A percentile compares a stretch with the other conserved stretches of the same genome.
These are phyloP conservation scores for Sugiyamaella paludigena DNA, from an alignment of 1,139 yeast species.

Conservation along the genomic window DNA sequence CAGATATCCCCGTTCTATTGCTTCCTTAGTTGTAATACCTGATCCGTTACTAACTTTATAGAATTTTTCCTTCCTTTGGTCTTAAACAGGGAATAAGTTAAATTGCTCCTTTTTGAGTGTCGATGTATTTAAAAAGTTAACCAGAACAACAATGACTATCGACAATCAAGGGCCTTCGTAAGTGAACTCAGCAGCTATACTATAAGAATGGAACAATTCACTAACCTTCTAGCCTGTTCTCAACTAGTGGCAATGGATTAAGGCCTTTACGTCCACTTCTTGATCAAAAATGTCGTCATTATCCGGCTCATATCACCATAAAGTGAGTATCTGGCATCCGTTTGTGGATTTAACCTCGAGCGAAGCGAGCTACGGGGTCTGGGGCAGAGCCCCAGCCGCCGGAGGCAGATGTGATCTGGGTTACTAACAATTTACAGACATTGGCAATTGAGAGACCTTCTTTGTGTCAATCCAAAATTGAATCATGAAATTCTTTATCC, in stretches of 20 bases:
- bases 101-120: background rate
- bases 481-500: conserved; percentile 48
- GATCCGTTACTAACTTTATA: no score
- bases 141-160: conserved; percentile 10
- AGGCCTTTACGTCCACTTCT: conserved; percentile 22
- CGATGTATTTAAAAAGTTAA: conserved; percentile 1
- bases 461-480: conserved; percentile 46
- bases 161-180: conserved; percentile 16
- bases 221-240: conserved; percentile 7
- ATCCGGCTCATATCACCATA: conserved; percentile 31
- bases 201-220: no score
- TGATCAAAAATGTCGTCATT: conserved; percentile 24
- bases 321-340: conserved; percentile 23
- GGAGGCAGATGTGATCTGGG: no score
- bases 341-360: background rate
- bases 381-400: background rate
- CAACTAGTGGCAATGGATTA: conserved; percentile 4
- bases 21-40: no score
- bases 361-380: background rate
- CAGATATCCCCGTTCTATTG: no score
- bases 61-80: no score
- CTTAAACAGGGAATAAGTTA: no score
- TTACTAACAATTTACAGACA: conserved; percentile 42
- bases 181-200: conserved; percentile 3
- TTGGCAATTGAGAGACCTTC: conserved; percentile 84